A percentile compares a stretch with the other conserved stretches of the same genome.
Evolutionary conservation across 176 grass and related monocot species (phyloP).

Genomic region (Raddia distichophylla): DNA sequence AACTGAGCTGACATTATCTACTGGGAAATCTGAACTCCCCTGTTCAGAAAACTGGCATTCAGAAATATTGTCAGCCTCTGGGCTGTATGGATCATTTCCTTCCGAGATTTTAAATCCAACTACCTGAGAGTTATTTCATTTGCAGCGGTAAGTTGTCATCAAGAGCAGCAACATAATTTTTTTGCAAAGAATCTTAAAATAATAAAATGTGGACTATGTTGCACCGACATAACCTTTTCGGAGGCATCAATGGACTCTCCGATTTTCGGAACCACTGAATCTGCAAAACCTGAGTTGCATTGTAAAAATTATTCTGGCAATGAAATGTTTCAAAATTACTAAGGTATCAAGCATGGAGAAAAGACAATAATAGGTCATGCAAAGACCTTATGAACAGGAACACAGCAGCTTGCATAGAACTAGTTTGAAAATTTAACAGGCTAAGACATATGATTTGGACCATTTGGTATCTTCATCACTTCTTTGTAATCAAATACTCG

Average conservation of each 20-base stretch:
- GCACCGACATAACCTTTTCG: constrained; percentile 53
- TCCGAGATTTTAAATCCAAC: constrained; percentile 62
- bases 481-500: background rate
- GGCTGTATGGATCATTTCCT: constrained; percentile 46
- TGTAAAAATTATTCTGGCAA: constrained; percentile 36
- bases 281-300: constrained; percentile 67
- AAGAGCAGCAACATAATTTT: background rate
- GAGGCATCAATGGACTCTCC: constrained; percentile 60
- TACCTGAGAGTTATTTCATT: constrained; percentile 64
- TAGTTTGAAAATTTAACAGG: constrained; percentile 14
- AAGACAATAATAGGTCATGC: background rate
- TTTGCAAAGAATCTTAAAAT: background rate
- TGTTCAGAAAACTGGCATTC: constrained; percentile 51
- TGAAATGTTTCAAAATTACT: constrained; percentile 4
- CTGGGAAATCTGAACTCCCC: constrained; percentile 20
- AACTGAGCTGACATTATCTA: constrained; percentile 27
- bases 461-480: background rate
- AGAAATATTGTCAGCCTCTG: constrained; percentile 50
- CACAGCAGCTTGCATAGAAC: background rate
- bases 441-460: background rate
- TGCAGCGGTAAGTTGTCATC: constrained; percentile 19
- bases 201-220: constrained; percentile 28
- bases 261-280: constrained; percentile 46
- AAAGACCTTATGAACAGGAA: background rate
- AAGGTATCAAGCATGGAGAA: constrained; percentile 24